Base-by-base conservation (phyloP, 1,284 basidiomycete genomes). In the Tylopilus orsonianus region DNA sequence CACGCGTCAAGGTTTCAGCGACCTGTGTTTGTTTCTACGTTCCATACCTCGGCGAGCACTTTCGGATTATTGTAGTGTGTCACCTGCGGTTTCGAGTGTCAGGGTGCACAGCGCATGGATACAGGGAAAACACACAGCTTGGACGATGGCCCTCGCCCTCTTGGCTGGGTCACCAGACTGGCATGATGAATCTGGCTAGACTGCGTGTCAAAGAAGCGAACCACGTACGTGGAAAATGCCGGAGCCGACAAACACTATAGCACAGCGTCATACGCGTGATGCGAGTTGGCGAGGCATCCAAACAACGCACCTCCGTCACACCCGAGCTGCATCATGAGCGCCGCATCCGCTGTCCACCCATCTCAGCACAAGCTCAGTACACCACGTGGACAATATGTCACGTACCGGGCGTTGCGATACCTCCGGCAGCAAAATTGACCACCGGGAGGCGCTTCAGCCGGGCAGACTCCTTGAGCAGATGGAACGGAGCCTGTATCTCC, bases 261-360 rank as follows among this genome's bases (percentile, higher is more conserved):
- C 16, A 52, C 23, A 37, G 50, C 29, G 40, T 58, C 10, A 50
- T n/a, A 50, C 44, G 49, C 37, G 50, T 34, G 57, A 40, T 38
- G 19, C 19, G 36, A 27, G 27, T 23, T 12, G 35, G 22, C 32
- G 36, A 45, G 49, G 52, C 26, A n/a, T 39, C n/a, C n/a, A n/a
- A n/a, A n/a, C 35, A 34, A 72, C 79, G 56, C 61, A 92, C 91
- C 92, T 77, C 97, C 96, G 67, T 99, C 96, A 68, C 93, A 95
- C 41, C 96, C 95, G 32, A 99, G 82, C 68, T 98, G 95, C 96
- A 99, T 99, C 96, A 99, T 97, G 56, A 99, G 73, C 4, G 97
- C 97, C 19, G 96, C 97, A 69, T 99, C 96, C 56, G 94, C 89
- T 88, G 42, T 49, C 7, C n/a, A 19, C 34, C 27, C 37, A 41